Base-by-base conservation (phyloP, 768 basidiomycete genomes). In the Leucogyrophana mollusca region DNA sequence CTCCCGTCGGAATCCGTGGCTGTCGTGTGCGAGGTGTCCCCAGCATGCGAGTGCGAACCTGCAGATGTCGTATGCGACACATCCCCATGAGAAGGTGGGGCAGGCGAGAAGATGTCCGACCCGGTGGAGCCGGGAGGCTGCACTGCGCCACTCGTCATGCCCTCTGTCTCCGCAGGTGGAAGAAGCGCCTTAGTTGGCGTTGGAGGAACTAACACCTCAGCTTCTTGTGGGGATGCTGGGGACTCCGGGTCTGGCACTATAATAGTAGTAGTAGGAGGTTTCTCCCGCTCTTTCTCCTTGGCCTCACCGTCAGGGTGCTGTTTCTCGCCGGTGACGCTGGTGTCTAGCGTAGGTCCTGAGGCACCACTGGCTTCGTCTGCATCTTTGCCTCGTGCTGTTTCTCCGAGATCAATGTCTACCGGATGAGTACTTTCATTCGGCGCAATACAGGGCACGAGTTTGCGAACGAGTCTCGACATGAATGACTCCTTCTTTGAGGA, bases 141-240 rank as follows among this genome's bases (percentile, higher is more conserved):
- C 18, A 95, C 94, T 35, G 90, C 90, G 24, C 91, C 87, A n/a
- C 90, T 92, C 9, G 88, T 90, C 53, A 96, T 73, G 11, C 89
- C 92, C 50, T 85, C 91, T 6, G 92, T 91, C 68, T 94, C 79
- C 20, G 73, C 70, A 6, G 90, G 80, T 4, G 78, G 60, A 4
- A 79, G 56, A 50, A 75, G 61, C 13, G 43, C 36, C 13, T 61
- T 71, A 13, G 73, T 73, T 10, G 79, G 78, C 2, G 77, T 75
- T 23, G 80, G 74, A 14, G 79, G 74, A 3, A 76, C 54, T 43
- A 76, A 33, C 43, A 76, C 59, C 9, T 74, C 69, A 13, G 53
- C 60, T 45, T 73, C 74, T 27, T 57, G 56, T 7, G 61, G 36
- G 18, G 46, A 27, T 18, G 54, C 17, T n/a, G 62, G 40, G 13